Base-by-base conservation (phyloP, 371 early-diverging fungal species). In the Apophysomyces sp. region DNA sequence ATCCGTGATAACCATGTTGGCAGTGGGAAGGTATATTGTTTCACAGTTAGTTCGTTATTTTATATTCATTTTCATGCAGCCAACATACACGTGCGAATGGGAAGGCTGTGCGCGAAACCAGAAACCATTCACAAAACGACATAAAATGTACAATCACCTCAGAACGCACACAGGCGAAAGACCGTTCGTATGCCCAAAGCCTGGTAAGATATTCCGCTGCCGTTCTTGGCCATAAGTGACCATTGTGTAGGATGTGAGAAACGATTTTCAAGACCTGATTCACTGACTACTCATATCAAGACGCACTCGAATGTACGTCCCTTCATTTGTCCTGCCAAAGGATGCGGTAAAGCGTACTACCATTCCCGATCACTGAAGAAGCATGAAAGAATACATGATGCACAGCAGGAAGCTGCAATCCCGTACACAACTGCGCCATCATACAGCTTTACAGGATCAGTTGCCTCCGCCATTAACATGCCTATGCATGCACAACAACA, bases 121-220 rank as follows among this genome's bases (percentile, higher is more conserved):
- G 60, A 85, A 86, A 64, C 92, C 94, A 9, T 95, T 95, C 68
- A 82, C 91, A 49, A 94, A 95, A 68, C 81, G 96, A 29, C 96
- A 95, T 74, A 93, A 93, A 70, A 90, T 94, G 82, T 88, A 85
- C 52, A 92, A 94, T 66, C 96, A 95, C 63, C 71, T 91, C 70
- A 85, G 96, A 62, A 92, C 91, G 28, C 96, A 95, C 70, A 92
- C 93, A 29, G 92, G 93, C 28, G 91, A 91, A 68, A 74, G 86
- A 29, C 92, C 92, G 13, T 92, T 89, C 64, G 58, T 67, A 31
- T 78, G 74, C 55, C 55, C 63, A 1, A 57, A 68, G 37, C 61
- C 66, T 59, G 71, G 71, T 63, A 44, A 44, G 49, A 16, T 44
- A 18, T 44, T 11, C 11, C 37, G 11, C n/a, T 3, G 37, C 18